phyloP scores from a whole-genome alignment of 805 yeast species.

The Yarrowia porcina region DNA sequence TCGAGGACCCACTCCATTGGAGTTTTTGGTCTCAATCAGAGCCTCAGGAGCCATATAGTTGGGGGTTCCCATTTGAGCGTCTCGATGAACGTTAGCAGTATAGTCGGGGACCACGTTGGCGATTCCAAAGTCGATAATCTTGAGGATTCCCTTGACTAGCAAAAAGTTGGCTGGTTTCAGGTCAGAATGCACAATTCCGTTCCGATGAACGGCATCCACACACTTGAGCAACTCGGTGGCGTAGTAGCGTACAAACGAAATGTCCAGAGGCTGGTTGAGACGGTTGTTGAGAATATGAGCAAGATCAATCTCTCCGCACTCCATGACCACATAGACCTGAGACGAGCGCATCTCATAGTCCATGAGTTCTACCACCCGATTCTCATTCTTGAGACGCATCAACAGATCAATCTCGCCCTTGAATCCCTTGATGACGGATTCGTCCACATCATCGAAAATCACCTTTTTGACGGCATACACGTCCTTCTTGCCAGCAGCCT shows the following conservation, averaged over 20 bases:
- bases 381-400: slow-evolving; percentile 53
- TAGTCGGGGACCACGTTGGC: slow-evolving; percentile 92
- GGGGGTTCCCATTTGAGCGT: slow-evolving; percentile 91
- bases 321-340: slow-evolving; percentile 75
- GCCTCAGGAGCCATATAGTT: slow-evolving; percentile 99
- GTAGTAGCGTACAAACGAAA: slow-evolving; percentile 75
- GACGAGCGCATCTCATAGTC: slow-evolving; percentile 70
- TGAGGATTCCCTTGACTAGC: slow-evolving; percentile 72
- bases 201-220: slow-evolving; percentile 80
- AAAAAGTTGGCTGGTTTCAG: slow-evolving; percentile 56
- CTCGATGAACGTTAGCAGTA: slow-evolving; percentile 84
- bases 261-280: slow-evolving; percentile 51
- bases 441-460: slow-evolving; percentile 70
- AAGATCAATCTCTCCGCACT: slow-evolving; percentile 88
- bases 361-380: slow-evolving; percentile 72
- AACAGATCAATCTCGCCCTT: slow-evolving; percentile 86
- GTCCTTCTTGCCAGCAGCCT: slow-evolving; percentile 48
- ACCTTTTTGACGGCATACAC: slow-evolving; percentile 80
- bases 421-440: slow-evolving; percentile 67
- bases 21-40: slow-evolving; percentile 54
- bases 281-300: slow-evolving; percentile 72
- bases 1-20: slow-evolving; percentile 34
- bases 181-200: slow-evolving; percentile 83
- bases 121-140: slow-evolving; percentile 88
- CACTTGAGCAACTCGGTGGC: slow-evolving; percentile 75